Percentiles rank a stretch among this genome's conserved stretches.
phyloP scores from a whole-genome alignment of 1,139 yeast species.

The Suzukiozyma palmioleophila region DNA sequence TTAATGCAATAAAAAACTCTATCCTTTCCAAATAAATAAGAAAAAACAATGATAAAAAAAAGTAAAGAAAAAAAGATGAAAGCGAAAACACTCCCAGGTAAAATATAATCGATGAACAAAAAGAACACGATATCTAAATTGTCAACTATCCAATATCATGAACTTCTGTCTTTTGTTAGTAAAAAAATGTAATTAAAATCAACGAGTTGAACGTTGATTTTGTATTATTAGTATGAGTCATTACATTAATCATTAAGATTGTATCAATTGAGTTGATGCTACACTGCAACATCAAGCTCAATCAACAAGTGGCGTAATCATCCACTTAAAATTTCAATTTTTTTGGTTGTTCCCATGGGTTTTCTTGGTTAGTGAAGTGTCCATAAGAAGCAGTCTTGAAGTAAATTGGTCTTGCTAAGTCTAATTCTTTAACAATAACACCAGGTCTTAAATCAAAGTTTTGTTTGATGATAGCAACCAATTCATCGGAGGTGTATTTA shows the following conservation, averaged over 20 bases:
- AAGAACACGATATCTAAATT: slow-evolving; percentile 5
- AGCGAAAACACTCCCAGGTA: slow-evolving; percentile 6
- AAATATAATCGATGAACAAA: neutral
- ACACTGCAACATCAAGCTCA: neutral
- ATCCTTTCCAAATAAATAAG: slow-evolving; percentile 27
- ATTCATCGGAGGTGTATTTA: slow-evolving; percentile 79
- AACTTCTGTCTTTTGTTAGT: neutral
- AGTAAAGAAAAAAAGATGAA: slow-evolving; percentile 8
- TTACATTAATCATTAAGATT: slow-evolving; percentile 40
- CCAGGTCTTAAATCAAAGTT: slow-evolving; percentile 99
- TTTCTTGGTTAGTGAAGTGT: slow-evolving; percentile 98
- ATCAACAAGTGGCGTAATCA: slow-evolving; percentile 2
- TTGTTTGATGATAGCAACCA: slow-evolving; percentile 83
- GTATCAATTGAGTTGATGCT: neutral
- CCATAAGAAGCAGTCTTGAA: slow-evolving; percentile 98
- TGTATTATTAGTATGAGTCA: slow-evolving; percentile 27
- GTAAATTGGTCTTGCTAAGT: slow-evolving; percentile 98
- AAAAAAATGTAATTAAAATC: slow-evolving; percentile 11
- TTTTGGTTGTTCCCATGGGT: slow-evolving; percentile 98
- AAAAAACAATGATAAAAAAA: slow-evolving; percentile 14
- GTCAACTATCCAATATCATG: slow-evolving; percentile 1
- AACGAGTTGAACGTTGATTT: slow-evolving; percentile 54
- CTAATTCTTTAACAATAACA: slow-evolving; percentile 93
- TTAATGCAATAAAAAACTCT: slow-evolving; percentile 45
- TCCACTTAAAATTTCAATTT: slow-evolving; percentile 61